Evolutionary conservation across 495 filamentous ascomycete genomes (phyloP).

Genomic region (Daldinia caldariorum): DNA sequence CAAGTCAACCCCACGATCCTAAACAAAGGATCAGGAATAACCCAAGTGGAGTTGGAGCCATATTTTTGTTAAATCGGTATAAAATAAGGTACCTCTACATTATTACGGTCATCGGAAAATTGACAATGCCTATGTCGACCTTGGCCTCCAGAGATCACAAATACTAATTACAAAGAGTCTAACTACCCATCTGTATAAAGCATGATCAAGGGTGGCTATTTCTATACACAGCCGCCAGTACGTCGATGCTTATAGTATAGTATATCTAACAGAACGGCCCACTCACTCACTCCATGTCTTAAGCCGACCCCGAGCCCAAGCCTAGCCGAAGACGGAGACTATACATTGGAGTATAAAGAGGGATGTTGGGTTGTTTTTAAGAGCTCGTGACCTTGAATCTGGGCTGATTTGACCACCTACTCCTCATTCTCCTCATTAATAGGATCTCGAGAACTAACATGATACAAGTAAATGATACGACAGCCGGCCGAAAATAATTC

Average conservation of each 20-base stretch:
- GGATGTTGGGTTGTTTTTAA: not conserved
- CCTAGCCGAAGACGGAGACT: not conserved
- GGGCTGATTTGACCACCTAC: not conserved
- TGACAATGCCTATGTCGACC: not conserved
- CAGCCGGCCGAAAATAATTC: not conserved
- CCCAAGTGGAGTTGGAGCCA: not conserved
- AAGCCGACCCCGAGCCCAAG: not conserved
- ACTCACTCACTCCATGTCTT: slow-evolving; percentile 2
- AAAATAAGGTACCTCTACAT: not conserved
- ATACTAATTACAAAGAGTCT: not conserved
- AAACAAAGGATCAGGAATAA: not conserved
- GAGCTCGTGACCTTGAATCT: not conserved
- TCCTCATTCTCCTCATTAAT: not conserved
- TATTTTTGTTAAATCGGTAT: not conserved
- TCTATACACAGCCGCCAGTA: not conserved
- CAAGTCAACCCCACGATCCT: not conserved
- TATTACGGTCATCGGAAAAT: not conserved
- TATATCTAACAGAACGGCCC: not conserved
- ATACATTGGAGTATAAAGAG: not conserved
- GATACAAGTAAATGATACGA: not conserved
- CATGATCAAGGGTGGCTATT: not conserved
- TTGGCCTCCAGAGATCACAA: not conserved
- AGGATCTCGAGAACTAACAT: not conserved
- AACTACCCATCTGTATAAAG: not conserved
- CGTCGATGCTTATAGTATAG: not conserved